These are phyloP conservation scores for Lodderomyces theae DNA, from an alignment of 1,139 yeast genomes.

Conservation along the genomic window DNA sequence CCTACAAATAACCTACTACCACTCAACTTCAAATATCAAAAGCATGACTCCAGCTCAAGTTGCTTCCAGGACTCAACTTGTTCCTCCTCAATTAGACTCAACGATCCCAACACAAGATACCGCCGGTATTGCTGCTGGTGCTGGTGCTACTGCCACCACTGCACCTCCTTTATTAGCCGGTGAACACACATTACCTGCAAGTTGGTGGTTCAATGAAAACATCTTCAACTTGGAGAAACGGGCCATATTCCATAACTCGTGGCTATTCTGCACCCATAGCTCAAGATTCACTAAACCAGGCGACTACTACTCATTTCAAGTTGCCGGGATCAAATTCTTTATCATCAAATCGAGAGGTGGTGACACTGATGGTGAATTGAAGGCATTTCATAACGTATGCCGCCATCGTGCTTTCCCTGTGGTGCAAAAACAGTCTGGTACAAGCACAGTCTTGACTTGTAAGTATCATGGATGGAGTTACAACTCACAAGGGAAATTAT, in stretches of 20 bases:
- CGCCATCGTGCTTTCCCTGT: slow-evolving; percentile 66
- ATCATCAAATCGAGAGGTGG: slow-evolving; percentile 46
- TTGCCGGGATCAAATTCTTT: slow-evolving; percentile 55
- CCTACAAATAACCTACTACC: too few species aligned
- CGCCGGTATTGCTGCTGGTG: too few species aligned
- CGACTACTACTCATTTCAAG: slow-evolving; percentile 49
- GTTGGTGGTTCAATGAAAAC: slow-evolving; percentile 63
- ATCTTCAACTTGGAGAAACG: slow-evolving; percentile 57
- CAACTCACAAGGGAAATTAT: slow-evolving; percentile 54
- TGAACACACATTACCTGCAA: slow-evolving; percentile 60
- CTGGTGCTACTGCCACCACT: background rate
- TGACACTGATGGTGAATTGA: slow-evolving; percentile 44
- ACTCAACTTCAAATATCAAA: background rate
- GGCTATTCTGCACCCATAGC: slow-evolving; percentile 53
- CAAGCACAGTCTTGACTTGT: slow-evolving; percentile 55
- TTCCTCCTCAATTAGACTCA: slow-evolving; percentile 2
- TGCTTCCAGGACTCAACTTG: background rate
- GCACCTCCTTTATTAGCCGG: slow-evolving; percentile 33
- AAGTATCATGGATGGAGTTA: slow-evolving; percentile 68
- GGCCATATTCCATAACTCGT: slow-evolving; percentile 53
- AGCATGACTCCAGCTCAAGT: slow-evolving; percentile 6
- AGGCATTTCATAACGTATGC: slow-evolving; percentile 63
- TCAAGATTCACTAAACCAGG: slow-evolving; percentile 55
- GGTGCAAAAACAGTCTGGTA: slow-evolving; percentile 56
- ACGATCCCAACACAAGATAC: background rate